Percentiles rank a stretch among this genome's conserved stretches.
phyloP scores from a whole-genome alignment of 2,329 filamentous ascomycete genomes.

The Dactylellina drechsleri region DNA sequence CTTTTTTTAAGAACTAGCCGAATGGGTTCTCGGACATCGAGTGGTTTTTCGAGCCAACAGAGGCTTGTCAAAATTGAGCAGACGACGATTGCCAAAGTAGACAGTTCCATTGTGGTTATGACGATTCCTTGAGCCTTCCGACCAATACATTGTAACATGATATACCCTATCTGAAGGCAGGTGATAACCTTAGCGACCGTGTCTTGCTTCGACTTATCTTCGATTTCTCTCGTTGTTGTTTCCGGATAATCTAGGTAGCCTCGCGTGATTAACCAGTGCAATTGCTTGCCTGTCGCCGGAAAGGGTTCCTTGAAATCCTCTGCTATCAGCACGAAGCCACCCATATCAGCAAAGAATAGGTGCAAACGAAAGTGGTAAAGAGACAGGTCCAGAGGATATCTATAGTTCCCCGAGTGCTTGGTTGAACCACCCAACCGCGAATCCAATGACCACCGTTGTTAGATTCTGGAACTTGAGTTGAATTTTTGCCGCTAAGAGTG shows the following conservation, averaged over 20 bases:
- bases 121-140: constrained; percentile 30
- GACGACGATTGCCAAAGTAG: constrained; percentile 24
- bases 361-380: constrained; percentile 60
- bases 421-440: constrained; percentile 25
- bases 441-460: not conserved
- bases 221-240: constrained; percentile 54
- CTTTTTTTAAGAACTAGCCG: constrained; percentile 6
- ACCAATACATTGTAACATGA: constrained; percentile 55
- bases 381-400: constrained; percentile 60
- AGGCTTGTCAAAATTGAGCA: constrained; percentile 55
- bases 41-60: constrained; percentile 56
- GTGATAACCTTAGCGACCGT: constrained; percentile 56
- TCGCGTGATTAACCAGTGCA: constrained; percentile 56
- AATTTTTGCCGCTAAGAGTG: constrained; percentile 16
- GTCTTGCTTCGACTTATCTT: constrained; percentile 58
- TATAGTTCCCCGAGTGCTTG: constrained; percentile 58
- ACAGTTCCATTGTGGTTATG: constrained; percentile 55
- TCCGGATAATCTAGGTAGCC: constrained; percentile 49
- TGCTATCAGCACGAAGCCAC: constrained; percentile 57
- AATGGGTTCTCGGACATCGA: constrained; percentile 39
- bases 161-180: constrained; percentile 54
- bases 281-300: constrained; percentile 56
- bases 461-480: constrained; percentile 8
- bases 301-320: constrained; percentile 53
- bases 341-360: constrained; percentile 60